Evolutionary conservation across 2,329 filamentous ascomycete species (phyloP), one percentile per base, ranked within the genome.

Genomic region (Colletotrichum sp.): DNA sequence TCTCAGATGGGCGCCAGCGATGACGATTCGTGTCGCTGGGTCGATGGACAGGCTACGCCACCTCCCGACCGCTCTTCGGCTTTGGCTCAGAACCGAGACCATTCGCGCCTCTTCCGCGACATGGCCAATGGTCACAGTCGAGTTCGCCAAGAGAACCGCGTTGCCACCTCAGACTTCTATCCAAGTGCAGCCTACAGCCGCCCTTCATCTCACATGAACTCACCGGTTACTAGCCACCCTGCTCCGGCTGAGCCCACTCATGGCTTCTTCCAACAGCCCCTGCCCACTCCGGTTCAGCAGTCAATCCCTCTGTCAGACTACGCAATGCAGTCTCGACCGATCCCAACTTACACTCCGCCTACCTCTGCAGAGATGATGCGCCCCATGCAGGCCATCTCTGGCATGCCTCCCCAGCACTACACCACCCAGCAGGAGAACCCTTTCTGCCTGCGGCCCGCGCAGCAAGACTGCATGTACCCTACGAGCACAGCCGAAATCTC

Each of bases 21-120:
- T 6, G 73, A 76, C 24, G 70, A 76, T 39, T 76, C 73, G 18
- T 76, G 73, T n/a, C 73, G 73, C 44, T 76, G 73, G 73, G 73
- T 73, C 8, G 73, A 73, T 9, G 73, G 73, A 28, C 73, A 76
- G 13, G 70, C 73, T 3, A 76, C 70, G 12, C 73, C 73, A 9
- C 73, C 73, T 4, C 73, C 73, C n/a, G 73, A 76, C 59, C 64
- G 73, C 9, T 69, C 73, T 0, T 49, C 72, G n/a, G 63, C 70
- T 36, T 72, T 75, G 72, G 59, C 55, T 32, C 71, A 65, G 59
- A 76, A 69, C 49, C 73, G 73, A 73, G 73, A 76, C 64, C 73
- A 71, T 12, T 76, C 73, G 26, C 70, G 73, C 36, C 28, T 76
- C 64, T 76, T 76, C 8, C 73, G 73, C 16, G 73, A 73, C 64